Conservation (phyloP, 2,329 filamentous ascomycete genomes). For the Proliferodiscus dingleyae region DNA sequence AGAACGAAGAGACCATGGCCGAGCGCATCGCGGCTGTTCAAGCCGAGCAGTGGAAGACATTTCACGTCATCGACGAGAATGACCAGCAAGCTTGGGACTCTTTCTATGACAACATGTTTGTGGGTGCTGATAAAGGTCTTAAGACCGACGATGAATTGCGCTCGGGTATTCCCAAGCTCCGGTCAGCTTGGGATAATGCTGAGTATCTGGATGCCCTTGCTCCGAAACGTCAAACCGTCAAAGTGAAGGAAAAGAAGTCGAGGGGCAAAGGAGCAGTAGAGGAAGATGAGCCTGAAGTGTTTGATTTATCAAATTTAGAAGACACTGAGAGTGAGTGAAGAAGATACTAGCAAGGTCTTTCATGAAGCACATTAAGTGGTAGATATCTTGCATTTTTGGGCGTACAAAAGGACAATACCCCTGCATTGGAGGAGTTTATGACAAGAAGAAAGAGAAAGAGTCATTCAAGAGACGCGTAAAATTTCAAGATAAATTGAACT, state of each 20-base stretch:
- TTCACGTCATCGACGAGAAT: conserved; percentile 80
- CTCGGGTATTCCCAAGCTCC: conserved; percentile 35
- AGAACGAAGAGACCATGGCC: conserved; percentile 66
- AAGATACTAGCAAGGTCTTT: not conserved
- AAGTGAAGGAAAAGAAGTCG: conserved; percentile 11
- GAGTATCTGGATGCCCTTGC: conserved; percentile 61
- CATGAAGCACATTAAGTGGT: not conserved
- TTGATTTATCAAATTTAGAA: conserved; percentile 14
- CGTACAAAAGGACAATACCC: conserved; percentile 26
- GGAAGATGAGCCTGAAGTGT: conserved; percentile 11
- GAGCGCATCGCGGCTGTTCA: conserved; percentile 73
- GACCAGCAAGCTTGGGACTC: conserved; percentile 68
- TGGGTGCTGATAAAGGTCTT: conserved; percentile 17
- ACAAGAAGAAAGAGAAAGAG: too few species aligned
- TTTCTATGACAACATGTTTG: conserved; percentile 69
- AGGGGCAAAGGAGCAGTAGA: conserved; percentile 16
- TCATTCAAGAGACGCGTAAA: not conserved
- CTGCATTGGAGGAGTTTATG: not conserved
- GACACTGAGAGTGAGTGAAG: not conserved
- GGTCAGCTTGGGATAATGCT: conserved; percentile 50
- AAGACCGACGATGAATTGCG: conserved; percentile 14
- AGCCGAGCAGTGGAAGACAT: conserved; percentile 73
- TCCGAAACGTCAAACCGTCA: conserved; percentile 30
- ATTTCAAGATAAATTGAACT: not conserved
- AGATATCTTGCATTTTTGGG: conserved; percentile 17